Evolutionary conservation across 257 asterid genomes (phyloP), one percentile per base, ranked within the genome.

Genomic region (Plantago ovata): DNA sequence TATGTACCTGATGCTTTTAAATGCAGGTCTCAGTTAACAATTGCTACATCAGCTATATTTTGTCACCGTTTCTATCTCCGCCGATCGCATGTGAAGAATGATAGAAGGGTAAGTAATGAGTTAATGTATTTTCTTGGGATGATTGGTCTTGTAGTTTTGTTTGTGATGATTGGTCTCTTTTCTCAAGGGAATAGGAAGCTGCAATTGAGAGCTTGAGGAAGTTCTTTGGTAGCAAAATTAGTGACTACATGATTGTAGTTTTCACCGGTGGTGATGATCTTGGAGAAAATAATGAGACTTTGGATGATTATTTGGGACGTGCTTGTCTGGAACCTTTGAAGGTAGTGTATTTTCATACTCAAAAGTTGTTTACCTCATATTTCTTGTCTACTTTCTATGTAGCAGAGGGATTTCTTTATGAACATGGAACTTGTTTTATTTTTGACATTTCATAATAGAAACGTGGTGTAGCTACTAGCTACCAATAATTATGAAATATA

Each of bases 241-340:
- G 75, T 46, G 83, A 87, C 52, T 87, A 81, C 59, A 87, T 87
- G 94, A 75, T 85, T 59, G 62, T 91, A 18, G 87, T 91, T 61
- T 87, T 91, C 52, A 87, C 98, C 13, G 89, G 91, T 38, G 98
- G 96, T 38, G 98, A 91, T 68, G 90, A 81, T 13, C 89, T 83
- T 52, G 93, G 85, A 66, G 95, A 91, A 22, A 73, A 67, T 39
- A 83, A 61, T 1, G 78, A 63, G 62, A 74, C 79, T 23, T 58
- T 86, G 50, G 86, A 79, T 42, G 83, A 73, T 58, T 82, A 66
- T 59, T 72, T 86, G 72, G 73, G 82, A 40, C 66, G 76, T 53
- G 61, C 62, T 58, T 78, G 81, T 60, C 82, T 89, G 4, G 77
- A 70, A 60, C 82, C 65, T 9, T 76, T 90, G 75, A 83, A 65